Evolutionary conservation across 2,329 filamentous ascomycete species (phyloP).

Genomic region (Fusarium vanettenii): DNA sequence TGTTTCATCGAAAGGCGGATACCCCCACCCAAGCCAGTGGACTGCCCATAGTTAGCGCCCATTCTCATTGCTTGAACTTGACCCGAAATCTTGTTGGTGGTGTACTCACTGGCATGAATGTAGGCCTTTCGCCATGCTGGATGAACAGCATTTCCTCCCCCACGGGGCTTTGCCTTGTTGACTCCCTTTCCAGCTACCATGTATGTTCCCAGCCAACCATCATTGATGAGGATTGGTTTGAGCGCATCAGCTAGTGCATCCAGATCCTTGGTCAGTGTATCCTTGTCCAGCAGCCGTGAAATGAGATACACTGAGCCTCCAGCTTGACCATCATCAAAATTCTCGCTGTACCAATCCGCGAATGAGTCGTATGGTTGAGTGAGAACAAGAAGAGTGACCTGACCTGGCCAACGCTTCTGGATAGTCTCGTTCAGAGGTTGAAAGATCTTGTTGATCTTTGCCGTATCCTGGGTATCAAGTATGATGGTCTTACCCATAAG

Average conservation of each 20-base stretch:
- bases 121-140: constrained; percentile 62
- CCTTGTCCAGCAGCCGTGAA: constrained; percentile 56
- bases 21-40: constrained; percentile 8
- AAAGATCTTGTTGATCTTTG: constrained; percentile 44
- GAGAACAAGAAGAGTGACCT: constrained; percentile 27
- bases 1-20: constrained; percentile 8
- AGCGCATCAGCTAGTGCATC: constrained; percentile 51
- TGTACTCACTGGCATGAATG: constrained; percentile 52
- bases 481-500: constrained; percentile 49
- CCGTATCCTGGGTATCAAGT: constrained; percentile 48
- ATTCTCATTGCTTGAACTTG: background rate
- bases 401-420: constrained; percentile 49
- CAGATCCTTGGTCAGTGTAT: constrained; percentile 47
- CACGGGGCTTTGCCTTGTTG: constrained; percentile 54
- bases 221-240: constrained; percentile 46
- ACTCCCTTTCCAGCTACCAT: constrained; percentile 58
- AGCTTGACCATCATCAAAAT: constrained; percentile 49
- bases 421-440: constrained; percentile 51
- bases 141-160: constrained; percentile 59
- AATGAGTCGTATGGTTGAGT: constrained; percentile 47
- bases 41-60: background rate
- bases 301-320: constrained; percentile 51
- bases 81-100: background rate
- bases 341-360: constrained; percentile 48
- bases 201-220: constrained; percentile 47